Base-by-base conservation (phyloP, 768 basidiomycete genomes). In the Kwoniella dendrophila region DNA sequence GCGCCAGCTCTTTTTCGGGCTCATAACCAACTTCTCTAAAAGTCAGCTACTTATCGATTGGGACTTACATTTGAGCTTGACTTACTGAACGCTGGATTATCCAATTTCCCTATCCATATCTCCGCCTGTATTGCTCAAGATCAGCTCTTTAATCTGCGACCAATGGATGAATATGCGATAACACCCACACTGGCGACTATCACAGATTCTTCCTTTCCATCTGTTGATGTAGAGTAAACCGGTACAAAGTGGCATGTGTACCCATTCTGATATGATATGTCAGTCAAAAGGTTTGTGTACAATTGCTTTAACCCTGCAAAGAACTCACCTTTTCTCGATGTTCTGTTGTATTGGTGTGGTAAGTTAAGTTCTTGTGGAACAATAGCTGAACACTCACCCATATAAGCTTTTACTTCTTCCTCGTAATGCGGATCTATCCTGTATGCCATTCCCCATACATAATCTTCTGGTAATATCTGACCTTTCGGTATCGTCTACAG, bases 371-470 rank as follows among this genome's bases (percentile, higher is more conserved):
- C 8, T 47, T 12, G 45, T 11, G 43, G 20, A 12, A 1, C 18
- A n/a, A 32, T 18, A 43, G 7, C 8, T 12, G 18, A 29, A 55
- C 59, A n/a, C 81, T 63, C 68, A 91, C 92, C 92, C 77, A 96
- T 78, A 76, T 94, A 90, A 47, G 87, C 88, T 51, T 87, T 84
- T 7, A 93, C 92, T 78, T 92, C 89, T 0, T 84, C 80, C 53
- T 85, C 87, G 63, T 87, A 86, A 11, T 76, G 82, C 0, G 89
- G 87, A 66, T 95, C 90, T 75, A 97, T 93, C 11, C 89, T 88
- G 78, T 90, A 93, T 1, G 90, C 90, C 4, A 93, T 80, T 3
- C 92, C 94, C 94, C 94, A 96, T 1, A 94, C 90, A 34, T 84
- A 84, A 69, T 90, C 88, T 38, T 78, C 78, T 10, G 60, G 53